Percentiles rank a stretch among this genome's conserved stretches.
Conservation (phyloP, 805 yeast genomes). For the Teunomyces panamensis region DNA sequence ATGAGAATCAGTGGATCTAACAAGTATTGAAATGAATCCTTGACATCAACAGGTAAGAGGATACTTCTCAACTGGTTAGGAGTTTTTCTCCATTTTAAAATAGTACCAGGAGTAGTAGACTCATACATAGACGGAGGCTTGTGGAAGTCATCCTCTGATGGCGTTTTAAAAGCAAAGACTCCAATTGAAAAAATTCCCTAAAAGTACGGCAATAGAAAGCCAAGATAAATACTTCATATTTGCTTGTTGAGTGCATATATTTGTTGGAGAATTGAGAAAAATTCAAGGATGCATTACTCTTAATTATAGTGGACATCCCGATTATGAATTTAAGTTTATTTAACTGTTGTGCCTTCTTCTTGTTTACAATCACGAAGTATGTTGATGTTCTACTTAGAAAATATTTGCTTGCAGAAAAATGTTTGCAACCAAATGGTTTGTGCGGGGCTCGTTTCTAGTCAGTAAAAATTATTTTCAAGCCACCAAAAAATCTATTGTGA, state of each 20-base stretch:
- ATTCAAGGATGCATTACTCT: not conserved
- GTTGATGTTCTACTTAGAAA: no score
- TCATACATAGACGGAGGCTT: constrained; percentile 21
- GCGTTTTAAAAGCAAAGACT: not conserved
- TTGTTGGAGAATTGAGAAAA: not conserved
- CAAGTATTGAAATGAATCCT: constrained; percentile 17
- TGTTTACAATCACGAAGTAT: no score
- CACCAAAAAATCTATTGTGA: no score
- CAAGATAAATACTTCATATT: not conserved
- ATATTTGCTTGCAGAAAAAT: no score
- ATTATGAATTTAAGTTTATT: no score
- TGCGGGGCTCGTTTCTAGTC: no score
- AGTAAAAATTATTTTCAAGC: no score
- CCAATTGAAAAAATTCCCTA: not conserved
- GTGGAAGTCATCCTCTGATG: constrained; percentile 21
- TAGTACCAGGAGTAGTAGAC: constrained; percentile 17
- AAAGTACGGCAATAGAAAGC: not conserved
- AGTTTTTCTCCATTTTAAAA: constrained; percentile 18
- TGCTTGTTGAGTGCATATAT: not conserved
- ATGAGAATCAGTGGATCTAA: constrained; percentile 17
- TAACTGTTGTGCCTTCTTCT: no score
- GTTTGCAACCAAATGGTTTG: no score
- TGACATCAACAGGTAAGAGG: constrained; percentile 16
- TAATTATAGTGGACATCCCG: not conserved
- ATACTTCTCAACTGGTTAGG: constrained; percentile 18